Evolutionary conservation across 2,329 filamentous ascomycete genomes (phyloP), one percentile per base, ranked within the genome.

Genomic region (Sclerotinia nivalis): DNA sequence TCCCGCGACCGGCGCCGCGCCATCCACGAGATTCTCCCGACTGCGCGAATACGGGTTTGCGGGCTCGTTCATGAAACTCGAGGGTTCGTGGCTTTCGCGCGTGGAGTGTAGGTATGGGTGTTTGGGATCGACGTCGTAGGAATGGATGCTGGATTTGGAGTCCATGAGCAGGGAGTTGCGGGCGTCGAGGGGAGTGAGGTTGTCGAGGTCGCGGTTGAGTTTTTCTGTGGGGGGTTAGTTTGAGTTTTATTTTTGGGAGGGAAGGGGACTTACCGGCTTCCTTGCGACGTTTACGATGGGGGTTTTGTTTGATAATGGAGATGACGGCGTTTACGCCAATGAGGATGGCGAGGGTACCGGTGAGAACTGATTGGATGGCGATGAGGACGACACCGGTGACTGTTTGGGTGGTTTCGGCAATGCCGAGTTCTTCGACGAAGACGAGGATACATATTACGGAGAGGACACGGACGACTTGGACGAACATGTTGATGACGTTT

Each of bases 381-480:
- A 98, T 96, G 71, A 99, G 86, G 22, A 93, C 92, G n/a, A 98
- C 88, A 69, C 96, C 96, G 22, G 93, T 95, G 64, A 98, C 88
- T 0, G 96, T 98, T 83, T 97, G 93, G 13, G 95, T 97, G 13
- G 94, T 97, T 80, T 97, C 90, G 8, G 89, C 86, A 75, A 99
- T 90, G 70, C 92, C 92, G 68, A 99, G 89, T 81, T 98, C 91
- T 78, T 98, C 91, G 40, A 98, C 95, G 76, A 98, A 99, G 66
- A 98, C 85, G 74, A 99, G 83, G 75, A 98, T 93, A 82, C 94
- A 97, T 68, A 88, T 86, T 9, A 97, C 91, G 0, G 95, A 97
- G 65, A 97, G 82, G 18, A 97, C 91, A 56, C 96, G 92, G 25
- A 97, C 93, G 50, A 92, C 85, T 80, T 97, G 93, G 76, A 98